Base-by-base conservation (phyloP, 2,329 filamentous ascomycete species). In the Thermochaetoides dissita region DNA sequence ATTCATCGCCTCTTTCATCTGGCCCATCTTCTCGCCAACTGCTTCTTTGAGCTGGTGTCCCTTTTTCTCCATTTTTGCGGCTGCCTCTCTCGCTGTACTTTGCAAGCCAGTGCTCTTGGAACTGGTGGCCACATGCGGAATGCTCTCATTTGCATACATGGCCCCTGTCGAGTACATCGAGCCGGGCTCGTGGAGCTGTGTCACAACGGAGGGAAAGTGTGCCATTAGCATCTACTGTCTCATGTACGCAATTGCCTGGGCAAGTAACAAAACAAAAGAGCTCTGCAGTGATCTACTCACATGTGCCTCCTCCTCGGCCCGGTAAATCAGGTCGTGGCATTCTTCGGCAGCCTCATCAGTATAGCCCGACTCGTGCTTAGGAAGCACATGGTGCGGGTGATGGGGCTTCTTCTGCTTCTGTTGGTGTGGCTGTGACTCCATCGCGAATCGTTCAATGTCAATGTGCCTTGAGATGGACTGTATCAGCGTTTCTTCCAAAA, bases 241-340 rank as follows among this genome's bases (percentile, higher is more conserved):
- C 17, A 24, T 24, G 17, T 3, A 3, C 17, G 17, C 17, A 24
- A 24, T 24, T 24, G 17, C 17, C 17, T 24, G 3, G 17, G 17
- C 10, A 6, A 29, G 6, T 32, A 29, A 33, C 30, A 28, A 30
- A 6, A 30, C 8, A 17, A 3, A 39, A 9, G 24, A 7, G 10
- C 11, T 8, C 31, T 34, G 12, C 30, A 30, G 12, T 12, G 30
- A 10, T 17, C 17, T n/a, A 41, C 46, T 8, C 38, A 53, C 51
- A 37, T 53, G 51, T 3, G 51, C 49, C 34, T 51, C 46, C 38
- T 53, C 50, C 43, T 53, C 51, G 40, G 51, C 51, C n/a, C 38
- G 38, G 39, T 53, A 45, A 39, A 53, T 53, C 37, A 53, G 31
- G 36, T 53, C 51, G 41, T 53, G 51, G 32, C 43, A 45, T 38